Evolutionary conservation across 73 alveolate species (phyloP), one percentile per base, ranked within the genome.

Genomic region (Chromera velia): DNA sequence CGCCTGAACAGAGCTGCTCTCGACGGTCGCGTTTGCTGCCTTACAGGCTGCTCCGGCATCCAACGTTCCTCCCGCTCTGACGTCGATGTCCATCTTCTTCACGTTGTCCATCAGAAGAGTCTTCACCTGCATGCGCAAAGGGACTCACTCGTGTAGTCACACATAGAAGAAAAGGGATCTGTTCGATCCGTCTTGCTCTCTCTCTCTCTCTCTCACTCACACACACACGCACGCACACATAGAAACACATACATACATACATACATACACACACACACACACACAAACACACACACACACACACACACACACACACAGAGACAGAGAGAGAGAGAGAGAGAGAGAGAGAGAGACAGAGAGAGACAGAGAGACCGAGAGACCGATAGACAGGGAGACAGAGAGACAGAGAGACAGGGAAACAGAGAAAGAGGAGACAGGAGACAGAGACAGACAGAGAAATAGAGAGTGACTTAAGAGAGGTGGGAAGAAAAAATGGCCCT

Each of bases 291-390:
- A n/a, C n/a, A n/a, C n/a, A n/a, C n/a, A n/a, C n/a, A n/a, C 32
- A 65, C 65, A 47, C n/a, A 47, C n/a, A 47, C n/a, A 47, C 32
- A 63, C 72, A 63, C 32, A 63, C 32, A 63, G 65, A 47, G 65
- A 47, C n/a, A 22, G n/a, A 47, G 65, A 47, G 72, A 63, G 72
- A n/a, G 32, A 63, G 72, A 63, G 72, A 63, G 65, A 47, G n/a
- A 47, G 65, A 47, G 72, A 63, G 72, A n/a, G n/a, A 47, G 65
- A 47, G 65, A 47, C n/a, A 47, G n/a, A 47, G 65, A 47, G 65
- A 47, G 65, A 47, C 65, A 47, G 65, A 47, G 65, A 47, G 65
- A 47, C 65, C 10, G 65, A 47, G 65, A 47, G 65, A 47, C 65
- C 10, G 65, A 47, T 27, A 63, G 65, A 47, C 65, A 47, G 65